Percentiles rank a stretch among this genome's conserved stretches.
Conservation (phyloP, 2,329 filamentous ascomycete species). For the Alternaria hordeiaustralica region DNA sequence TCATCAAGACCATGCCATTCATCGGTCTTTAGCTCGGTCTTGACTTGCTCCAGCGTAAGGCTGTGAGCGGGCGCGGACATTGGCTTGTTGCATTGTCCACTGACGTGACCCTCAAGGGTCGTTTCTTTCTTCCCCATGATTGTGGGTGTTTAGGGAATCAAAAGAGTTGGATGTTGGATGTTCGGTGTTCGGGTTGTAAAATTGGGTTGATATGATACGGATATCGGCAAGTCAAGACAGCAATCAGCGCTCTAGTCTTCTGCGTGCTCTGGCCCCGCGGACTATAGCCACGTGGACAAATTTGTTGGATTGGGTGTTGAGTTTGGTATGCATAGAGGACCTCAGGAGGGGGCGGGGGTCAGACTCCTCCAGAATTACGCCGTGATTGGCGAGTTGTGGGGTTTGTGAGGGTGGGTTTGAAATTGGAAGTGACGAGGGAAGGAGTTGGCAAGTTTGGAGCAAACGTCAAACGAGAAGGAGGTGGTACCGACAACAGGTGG, state of each 20-base stretch:
- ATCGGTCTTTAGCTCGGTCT: conserved; percentile 66
- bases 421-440: neutral
- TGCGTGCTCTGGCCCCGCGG: conserved; percentile 26
- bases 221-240: neutral
- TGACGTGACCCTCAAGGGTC: conserved; percentile 39
- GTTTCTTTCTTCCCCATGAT: conserved; percentile 31
- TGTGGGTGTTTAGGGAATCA: neutral
- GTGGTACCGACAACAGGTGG: neutral
- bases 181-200: neutral
- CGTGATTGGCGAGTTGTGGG: conserved; percentile 30
- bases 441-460: neutral
- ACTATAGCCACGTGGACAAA: conserved; percentile 27
- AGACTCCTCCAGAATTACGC: conserved; percentile 36
- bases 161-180: neutral
- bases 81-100: conserved; percentile 55
- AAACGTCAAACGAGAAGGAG: neutral
- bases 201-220: neutral
- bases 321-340: conserved; percentile 30
- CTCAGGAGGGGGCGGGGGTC: conserved; percentile 37
- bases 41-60: conserved; percentile 59
- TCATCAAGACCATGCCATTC: conserved; percentile 70
- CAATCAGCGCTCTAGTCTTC: conserved; percentile 20
- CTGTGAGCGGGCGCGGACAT: conserved; percentile 68
- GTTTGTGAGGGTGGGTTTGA: neutral
- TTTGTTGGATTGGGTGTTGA: conserved; percentile 24